These are phyloP conservation scores for Penicillium crustosum DNA, from an alignment of 2,329 filamentous ascomycete genomes.

Conservation along the genomic window DNA sequence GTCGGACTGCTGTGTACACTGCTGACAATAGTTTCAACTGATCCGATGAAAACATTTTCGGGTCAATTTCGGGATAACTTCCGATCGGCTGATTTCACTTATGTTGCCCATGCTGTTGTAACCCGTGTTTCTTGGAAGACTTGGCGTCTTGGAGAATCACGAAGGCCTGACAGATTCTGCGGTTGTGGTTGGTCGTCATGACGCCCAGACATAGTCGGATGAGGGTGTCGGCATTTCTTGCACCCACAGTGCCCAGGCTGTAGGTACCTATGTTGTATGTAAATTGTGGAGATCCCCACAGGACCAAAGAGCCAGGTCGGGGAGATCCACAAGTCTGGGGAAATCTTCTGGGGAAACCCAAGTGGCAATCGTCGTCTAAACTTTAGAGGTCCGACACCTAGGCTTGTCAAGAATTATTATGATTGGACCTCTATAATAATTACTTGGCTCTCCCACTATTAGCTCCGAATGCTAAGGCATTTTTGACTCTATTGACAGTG, in stretches of 20 bases:
- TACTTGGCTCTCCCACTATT: neutral
- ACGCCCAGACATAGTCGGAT: neutral
- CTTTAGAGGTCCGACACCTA: neutral
- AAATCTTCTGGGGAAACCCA: constrained; percentile 7
- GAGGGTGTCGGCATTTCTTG: neutral
- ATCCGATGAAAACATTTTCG: neutral
- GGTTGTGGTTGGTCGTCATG: neutral
- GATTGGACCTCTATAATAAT: neutral
- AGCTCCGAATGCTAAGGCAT: neutral
- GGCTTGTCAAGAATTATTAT: neutral
- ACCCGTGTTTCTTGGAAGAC: neutral
- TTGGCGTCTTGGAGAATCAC: neutral
- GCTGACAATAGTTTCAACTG: neutral
- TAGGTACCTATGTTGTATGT: no score
- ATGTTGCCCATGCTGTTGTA: neutral
- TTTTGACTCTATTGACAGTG: neutral
- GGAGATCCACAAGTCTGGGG: constrained; percentile 12
- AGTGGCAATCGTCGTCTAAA: neutral
- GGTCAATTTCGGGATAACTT: neutral
- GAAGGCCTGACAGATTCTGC: neutral
- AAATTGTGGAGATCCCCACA: neutral
- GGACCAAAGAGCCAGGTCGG: neutral
- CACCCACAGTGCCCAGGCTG: neutral
- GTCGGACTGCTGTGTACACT: neutral
- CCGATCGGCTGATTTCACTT: neutral